Percentiles rank a stretch among this genome's conserved stretches.
Evolutionary conservation across 331 rosid species (phyloP).

Genomic region (Malus hybrid): DNA sequence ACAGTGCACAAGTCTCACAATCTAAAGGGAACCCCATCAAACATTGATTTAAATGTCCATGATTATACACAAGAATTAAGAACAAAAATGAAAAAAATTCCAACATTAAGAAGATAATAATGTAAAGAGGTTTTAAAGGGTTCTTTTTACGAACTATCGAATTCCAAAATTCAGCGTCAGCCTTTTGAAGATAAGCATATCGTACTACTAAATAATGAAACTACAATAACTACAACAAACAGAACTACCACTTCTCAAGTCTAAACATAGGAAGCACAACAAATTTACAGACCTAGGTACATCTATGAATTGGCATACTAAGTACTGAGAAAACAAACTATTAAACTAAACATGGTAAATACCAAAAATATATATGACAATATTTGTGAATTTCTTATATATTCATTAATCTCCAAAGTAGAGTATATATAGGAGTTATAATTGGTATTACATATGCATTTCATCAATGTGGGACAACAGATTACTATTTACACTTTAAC

Average conservation of each 20-base stretch:
- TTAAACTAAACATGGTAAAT: too few species aligned
- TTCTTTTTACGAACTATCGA: not conserved
- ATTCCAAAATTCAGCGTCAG: not conserved
- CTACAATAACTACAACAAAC: not conserved
- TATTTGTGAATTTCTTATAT: too few species aligned
- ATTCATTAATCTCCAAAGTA: too few species aligned
- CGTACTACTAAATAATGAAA: not conserved
- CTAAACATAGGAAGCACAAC: not conserved
- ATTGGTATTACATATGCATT: too few species aligned
- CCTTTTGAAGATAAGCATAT: not conserved
- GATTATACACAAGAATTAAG: not conserved
- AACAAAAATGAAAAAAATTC: not conserved
- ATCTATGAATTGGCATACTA: not conserved
- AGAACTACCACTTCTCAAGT: not conserved
- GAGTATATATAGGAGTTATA: too few species aligned
- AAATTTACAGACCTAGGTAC: slow-evolving; percentile 2
- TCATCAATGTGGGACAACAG: too few species aligned
- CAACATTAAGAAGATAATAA: not conserved
- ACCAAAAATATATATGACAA: too few species aligned
- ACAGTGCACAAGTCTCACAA: not conserved
- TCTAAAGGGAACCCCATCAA: not conserved
- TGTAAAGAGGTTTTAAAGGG: too few species aligned
- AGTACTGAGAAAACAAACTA: not conserved
- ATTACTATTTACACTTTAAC: too few species aligned
- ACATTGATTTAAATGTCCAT: not conserved